A percentile compares a stretch with the other conserved stretches of the same genome.
phyloP scores from a whole-genome alignment of 116 monocot species.

The Zostera marina region DNA sequence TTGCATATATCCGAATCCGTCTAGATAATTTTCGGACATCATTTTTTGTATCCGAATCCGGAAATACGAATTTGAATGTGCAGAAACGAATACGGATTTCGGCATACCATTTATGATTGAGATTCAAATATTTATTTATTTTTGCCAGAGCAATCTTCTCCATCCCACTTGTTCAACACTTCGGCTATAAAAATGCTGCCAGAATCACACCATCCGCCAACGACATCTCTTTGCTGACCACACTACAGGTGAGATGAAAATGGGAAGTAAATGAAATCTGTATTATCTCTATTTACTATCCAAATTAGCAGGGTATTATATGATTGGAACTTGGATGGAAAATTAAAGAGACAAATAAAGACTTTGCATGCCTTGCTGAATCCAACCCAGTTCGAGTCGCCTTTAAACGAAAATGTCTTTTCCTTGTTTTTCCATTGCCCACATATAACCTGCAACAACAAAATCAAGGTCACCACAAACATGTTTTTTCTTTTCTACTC shows the following conservation, averaged over 20 bases:
- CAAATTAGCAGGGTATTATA: not conserved
- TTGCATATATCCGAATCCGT: too few relatives aligned
- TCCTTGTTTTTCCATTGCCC: constrained; percentile 48
- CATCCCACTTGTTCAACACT: constrained; percentile 8
- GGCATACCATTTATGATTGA: too few relatives aligned
- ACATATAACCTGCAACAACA: constrained; percentile 44
- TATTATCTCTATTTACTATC: not conserved
- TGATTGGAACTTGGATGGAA: too few relatives aligned
- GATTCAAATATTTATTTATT: too few relatives aligned
- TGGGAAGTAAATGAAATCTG: not conserved
- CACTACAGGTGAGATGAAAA: constrained; percentile 24
- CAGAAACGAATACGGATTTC: too few relatives aligned
- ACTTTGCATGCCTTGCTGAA: constrained; percentile 42
- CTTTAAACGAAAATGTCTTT: constrained; percentile 70
- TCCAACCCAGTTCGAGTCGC: constrained; percentile 93
- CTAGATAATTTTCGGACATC: too few relatives aligned
- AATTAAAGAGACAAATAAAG: not conserved
- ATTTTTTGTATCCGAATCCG: too few relatives aligned
- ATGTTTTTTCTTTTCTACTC: too few relatives aligned
- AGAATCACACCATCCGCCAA: constrained; percentile 90
- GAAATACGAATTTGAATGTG: too few relatives aligned
- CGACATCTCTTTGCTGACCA: constrained; percentile 33
- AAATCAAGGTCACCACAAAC: not conserved
- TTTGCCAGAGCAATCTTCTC: not conserved
- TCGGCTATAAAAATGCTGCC: constrained; percentile 72